phyloP scores from a whole-genome alignment of 2,329 filamentous ascomycete species.

The Achaetomium macrosporum region DNA sequence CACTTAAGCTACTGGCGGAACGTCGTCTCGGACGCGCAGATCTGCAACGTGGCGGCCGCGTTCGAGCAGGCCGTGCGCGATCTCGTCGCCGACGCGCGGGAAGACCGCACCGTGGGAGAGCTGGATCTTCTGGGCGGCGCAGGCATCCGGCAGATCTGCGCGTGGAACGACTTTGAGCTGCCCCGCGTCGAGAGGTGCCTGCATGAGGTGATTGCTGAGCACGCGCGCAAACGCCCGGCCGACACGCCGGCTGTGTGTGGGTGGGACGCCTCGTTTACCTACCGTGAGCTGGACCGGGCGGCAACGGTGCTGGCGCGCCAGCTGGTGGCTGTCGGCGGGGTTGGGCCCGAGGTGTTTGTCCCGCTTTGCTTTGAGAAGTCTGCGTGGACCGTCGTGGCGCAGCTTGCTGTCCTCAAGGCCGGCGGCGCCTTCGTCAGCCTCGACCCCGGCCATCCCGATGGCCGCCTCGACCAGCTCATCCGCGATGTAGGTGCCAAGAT shows the following conservation, averaged over 20 bases:
- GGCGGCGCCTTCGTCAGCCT: slow-evolving; percentile 29
- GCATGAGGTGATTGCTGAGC: slow-evolving; percentile 21
- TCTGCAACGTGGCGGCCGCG: slow-evolving; percentile 18
- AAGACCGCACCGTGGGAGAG: slow-evolving; percentile 22
- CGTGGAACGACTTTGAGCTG: slow-evolving; percentile 21
- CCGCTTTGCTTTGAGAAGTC: slow-evolving; percentile 28
- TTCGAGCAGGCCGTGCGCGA: slow-evolving; percentile 27
- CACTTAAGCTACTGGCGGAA: slow-evolving; percentile 24
- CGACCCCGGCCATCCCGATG: slow-evolving; percentile 23
- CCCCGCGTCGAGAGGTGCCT: slow-evolving; percentile 20
- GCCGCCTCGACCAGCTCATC: slow-evolving; percentile 19
- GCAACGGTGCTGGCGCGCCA: slow-evolving; percentile 19
- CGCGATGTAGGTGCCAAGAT: slow-evolving; percentile 14
- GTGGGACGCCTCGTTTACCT: slow-evolving; percentile 24
- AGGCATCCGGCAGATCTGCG: slow-evolving; percentile 12
- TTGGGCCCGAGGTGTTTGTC: slow-evolving; percentile 21
- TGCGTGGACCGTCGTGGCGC: slow-evolving; percentile 22
- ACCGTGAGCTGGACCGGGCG: slow-evolving; percentile 18
- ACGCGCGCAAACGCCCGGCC: slow-evolving; percentile 33
- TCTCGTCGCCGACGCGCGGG: slow-evolving; percentile 11
- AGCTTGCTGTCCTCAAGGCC: slow-evolving; percentile 27
- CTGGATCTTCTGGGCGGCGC: slow-evolving; percentile 23
- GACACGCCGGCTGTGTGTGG: slow-evolving; percentile 26
- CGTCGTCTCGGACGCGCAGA: slow-evolving; percentile 22
- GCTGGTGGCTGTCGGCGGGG: slow-evolving; percentile 14